A percentile compares a stretch with the other conserved stretches of the same genome.
These are phyloP conservation scores for Fusarium continuum DNA, from an alignment of 2,329 filamentous ascomycete species.

Conservation along the genomic window DNA sequence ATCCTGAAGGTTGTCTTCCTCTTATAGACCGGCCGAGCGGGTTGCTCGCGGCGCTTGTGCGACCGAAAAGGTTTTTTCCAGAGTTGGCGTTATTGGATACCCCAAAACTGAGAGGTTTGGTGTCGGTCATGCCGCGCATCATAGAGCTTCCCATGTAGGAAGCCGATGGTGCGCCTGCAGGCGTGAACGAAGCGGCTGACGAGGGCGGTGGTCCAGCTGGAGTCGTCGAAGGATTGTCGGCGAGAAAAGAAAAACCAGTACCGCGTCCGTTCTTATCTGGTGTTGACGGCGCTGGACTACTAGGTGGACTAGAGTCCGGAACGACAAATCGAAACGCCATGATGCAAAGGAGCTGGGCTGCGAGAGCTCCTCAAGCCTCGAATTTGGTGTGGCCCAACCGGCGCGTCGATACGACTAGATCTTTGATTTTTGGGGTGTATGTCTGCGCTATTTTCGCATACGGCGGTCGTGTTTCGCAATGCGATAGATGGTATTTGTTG, in stretches of 20 bases:
- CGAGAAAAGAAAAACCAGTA: slow-evolving; percentile 52
- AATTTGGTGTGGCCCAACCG: slow-evolving; percentile 7
- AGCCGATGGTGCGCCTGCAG: slow-evolving; percentile 64
- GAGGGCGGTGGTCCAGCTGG: slow-evolving; percentile 62
- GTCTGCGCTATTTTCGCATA: slow-evolving; percentile 21
- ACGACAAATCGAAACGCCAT: slow-evolving; percentile 56
- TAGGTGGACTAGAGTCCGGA: slow-evolving; percentile 54
- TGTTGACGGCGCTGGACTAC: slow-evolving; percentile 58
- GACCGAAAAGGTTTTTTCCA: slow-evolving; percentile 51
- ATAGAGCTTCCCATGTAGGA: slow-evolving; percentile 65
- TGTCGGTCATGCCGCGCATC: slow-evolving; percentile 53
- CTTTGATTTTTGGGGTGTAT: slow-evolving; percentile 11
- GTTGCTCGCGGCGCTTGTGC: slow-evolving; percentile 50
- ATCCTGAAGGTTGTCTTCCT: slow-evolving; percentile 57
- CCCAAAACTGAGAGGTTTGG: slow-evolving; percentile 54
- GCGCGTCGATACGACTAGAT: slow-evolving; percentile 9
- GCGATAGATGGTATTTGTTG: slow-evolving; percentile 21
- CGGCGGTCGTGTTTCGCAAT: slow-evolving; percentile 13
- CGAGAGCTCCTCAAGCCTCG: slow-evolving; percentile 31
- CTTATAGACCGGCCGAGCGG: slow-evolving; percentile 61
- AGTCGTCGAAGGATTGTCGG: slow-evolving; percentile 61
- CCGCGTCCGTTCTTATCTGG: slow-evolving; percentile 54
- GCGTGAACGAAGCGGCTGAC: slow-evolving; percentile 64
- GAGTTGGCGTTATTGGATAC: slow-evolving; percentile 36
- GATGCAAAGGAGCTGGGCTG: slow-evolving; percentile 30